Conservation (phyloP, 2,329 filamentous ascomycete species). For the Ambrosiella xylebori region DNA sequence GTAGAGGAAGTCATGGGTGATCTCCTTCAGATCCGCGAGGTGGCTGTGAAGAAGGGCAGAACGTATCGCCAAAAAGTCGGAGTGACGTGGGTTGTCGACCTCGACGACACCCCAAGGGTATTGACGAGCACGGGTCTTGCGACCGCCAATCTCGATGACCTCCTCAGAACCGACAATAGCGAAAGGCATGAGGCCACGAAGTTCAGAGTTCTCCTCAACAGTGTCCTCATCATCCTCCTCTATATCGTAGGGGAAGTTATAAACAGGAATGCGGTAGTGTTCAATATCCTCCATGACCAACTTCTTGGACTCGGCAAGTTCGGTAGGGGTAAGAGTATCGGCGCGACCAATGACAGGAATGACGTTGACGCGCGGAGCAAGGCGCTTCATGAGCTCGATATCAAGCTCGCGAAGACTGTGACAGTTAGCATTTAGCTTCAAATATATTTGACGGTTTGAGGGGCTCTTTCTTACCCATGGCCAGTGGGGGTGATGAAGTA, state of each 20-base stretch:
- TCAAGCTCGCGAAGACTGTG: slow-evolving; percentile 87
- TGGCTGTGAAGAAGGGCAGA: slow-evolving; percentile 95
- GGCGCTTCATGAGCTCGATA: slow-evolving; percentile 98
- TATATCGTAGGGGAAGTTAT: slow-evolving; percentile 99
- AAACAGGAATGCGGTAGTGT: slow-evolving; percentile 97
- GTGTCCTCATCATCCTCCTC: slow-evolving; percentile 99
- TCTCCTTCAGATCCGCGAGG: slow-evolving; percentile 95
- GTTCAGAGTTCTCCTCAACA: slow-evolving; percentile 95
- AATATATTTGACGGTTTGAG: neutral
- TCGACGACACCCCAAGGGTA: slow-evolving; percentile 99
- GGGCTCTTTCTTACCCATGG: slow-evolving; percentile 48
- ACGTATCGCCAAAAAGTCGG: slow-evolving; percentile 92
- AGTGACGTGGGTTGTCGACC: slow-evolving; percentile 97
- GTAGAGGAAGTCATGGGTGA: slow-evolving; percentile 98
- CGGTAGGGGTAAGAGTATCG: slow-evolving; percentile 87
- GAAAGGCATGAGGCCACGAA: slow-evolving; percentile 94
- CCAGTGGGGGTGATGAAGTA: slow-evolving; percentile 99
- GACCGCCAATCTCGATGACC: slow-evolving; percentile 79
- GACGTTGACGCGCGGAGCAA: slow-evolving; percentile 94
- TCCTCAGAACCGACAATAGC: slow-evolving; percentile 98
- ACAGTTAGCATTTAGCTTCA: neutral
- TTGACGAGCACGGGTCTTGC: slow-evolving; percentile 82
- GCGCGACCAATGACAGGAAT: slow-evolving; percentile 98
- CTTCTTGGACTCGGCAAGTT: slow-evolving; percentile 98
- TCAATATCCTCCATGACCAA: slow-evolving; percentile 99